A percentile compares a stretch with the other conserved stretches of the same genome.
These are phyloP conservation scores for Caryopteris hybrid DNA, from an alignment of 305 asterid species.

Conservation along the genomic window DNA sequence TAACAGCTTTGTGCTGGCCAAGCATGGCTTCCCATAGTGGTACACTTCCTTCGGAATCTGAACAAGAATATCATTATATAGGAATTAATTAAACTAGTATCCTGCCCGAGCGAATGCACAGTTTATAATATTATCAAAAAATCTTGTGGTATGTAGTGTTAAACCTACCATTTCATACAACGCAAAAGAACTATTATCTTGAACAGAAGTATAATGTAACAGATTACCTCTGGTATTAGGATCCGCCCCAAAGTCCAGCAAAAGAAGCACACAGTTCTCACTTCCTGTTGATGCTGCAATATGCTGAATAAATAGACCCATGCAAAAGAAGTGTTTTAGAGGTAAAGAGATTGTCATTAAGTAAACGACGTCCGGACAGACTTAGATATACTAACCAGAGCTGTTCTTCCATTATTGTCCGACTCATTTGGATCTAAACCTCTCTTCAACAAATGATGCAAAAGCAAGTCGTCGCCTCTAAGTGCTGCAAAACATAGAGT, in stretches of 20 bases:
- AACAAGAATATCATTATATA: conserved; percentile 1
- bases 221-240: conserved; percentile 67
- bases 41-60: conserved; percentile 83
- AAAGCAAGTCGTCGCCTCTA: conserved; percentile 75
- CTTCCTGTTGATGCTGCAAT: conserved; percentile 76
- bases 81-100: too few species aligned
- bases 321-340: neutral
- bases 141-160: neutral
- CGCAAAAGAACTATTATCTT: neutral
- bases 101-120: too few species aligned
- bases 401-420: conserved; percentile 77
- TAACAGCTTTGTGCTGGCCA: conserved; percentile 42
- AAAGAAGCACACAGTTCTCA: conserved; percentile 57
- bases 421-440: conserved; percentile 90
- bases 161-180: neutral
- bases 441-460: conserved; percentile 80
- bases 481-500: conserved; percentile 83
- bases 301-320: conserved; percentile 46
- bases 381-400: conserved; percentile 49
- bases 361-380: neutral
- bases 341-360: neutral
- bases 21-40: conserved; percentile 88
- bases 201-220: neutral
- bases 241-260: conserved; percentile 81
- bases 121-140: too few species aligned